Conservation (phyloP, 345 rosid species). For the Eucalyptus cloeziana region DNA sequence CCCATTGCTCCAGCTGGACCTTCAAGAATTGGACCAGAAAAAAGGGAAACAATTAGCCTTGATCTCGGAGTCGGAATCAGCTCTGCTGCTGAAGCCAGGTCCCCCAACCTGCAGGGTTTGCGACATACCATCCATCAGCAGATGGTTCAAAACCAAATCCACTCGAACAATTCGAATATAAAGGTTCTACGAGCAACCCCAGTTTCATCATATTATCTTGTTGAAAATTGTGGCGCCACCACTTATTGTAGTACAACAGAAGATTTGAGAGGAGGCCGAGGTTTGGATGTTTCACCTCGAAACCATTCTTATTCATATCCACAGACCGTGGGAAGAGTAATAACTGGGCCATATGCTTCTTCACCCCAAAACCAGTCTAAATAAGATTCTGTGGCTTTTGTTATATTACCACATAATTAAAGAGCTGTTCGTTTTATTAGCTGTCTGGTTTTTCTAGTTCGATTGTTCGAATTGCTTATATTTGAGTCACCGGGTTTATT, state of each 20-base stretch:
- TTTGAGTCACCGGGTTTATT: background rate
- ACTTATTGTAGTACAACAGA: constrained; percentile 46
- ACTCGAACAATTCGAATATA: constrained; percentile 29
- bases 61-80: constrained; percentile 88
- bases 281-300: constrained; percentile 31
- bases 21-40: constrained; percentile 41
- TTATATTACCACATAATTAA: background rate
- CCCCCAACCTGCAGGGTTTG: constrained; percentile 24
- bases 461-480: background rate
- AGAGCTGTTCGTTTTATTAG: constrained; percentile 1
- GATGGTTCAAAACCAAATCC: constrained; percentile 19
- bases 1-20: constrained; percentile 19
- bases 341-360: constrained; percentile 44
- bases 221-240: constrained; percentile 36
- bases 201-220: constrained; percentile 37
- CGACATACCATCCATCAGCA: constrained; percentile 11
- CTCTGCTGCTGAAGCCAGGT: constrained; percentile 33
- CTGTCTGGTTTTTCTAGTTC: background rate
- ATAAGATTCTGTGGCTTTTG: background rate
- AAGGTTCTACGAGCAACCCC: constrained; percentile 40
- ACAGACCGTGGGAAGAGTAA: constrained; percentile 63
- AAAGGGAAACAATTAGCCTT: constrained; percentile 71
- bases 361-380: background rate
- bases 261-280: constrained; percentile 29
- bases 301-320: constrained; percentile 61